Conservation (phyloP, 2,329 filamentous ascomycete species). For the Rachicladosporium sp. region DNA sequence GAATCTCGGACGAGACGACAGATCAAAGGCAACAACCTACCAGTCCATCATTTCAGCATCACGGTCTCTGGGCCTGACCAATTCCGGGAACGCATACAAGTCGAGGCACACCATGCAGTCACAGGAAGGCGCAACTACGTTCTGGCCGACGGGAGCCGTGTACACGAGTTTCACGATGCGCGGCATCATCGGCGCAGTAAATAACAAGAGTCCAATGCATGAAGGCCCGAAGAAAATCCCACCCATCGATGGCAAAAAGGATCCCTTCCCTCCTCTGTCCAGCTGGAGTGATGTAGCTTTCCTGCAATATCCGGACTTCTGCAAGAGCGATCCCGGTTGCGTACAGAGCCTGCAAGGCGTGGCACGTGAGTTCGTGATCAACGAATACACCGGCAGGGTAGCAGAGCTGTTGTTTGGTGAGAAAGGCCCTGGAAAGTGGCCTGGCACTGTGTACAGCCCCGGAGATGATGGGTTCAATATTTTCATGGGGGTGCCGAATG, state of each 20-base stretch:
- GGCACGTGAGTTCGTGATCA: slow-evolving; percentile 1
- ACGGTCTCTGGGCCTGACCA: no score
- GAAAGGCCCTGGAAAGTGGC: not conserved
- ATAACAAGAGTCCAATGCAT: slow-evolving; percentile 3
- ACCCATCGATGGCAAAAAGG: slow-evolving; percentile 1
- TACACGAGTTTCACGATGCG: no score
- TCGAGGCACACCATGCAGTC: no score
- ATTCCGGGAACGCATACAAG: no score
- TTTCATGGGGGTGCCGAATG: slow-evolving; percentile 2
- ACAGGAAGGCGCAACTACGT: no score
- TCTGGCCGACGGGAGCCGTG: no score
- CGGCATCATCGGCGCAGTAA: slow-evolving; percentile 1
- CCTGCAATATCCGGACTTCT: slow-evolving; percentile 2
- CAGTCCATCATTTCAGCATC: no score
- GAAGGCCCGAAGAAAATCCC: slow-evolving; percentile 1
- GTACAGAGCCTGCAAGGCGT: slow-evolving; percentile 3
- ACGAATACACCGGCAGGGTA: not conserved
- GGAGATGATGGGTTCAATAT: slow-evolving; percentile 4
- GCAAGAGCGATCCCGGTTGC: slow-evolving; percentile 1
- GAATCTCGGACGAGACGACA: not conserved
- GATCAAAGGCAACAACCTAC: no score
- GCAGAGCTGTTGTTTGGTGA: no score
- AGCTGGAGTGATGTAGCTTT: slow-evolving; percentile 6
- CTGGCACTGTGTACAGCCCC: slow-evolving; percentile 2
- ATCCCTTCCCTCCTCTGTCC: slow-evolving; percentile 1